Conservation (phyloP, 805 yeast genomes). For the Blastobotrys muscicola region DNA sequence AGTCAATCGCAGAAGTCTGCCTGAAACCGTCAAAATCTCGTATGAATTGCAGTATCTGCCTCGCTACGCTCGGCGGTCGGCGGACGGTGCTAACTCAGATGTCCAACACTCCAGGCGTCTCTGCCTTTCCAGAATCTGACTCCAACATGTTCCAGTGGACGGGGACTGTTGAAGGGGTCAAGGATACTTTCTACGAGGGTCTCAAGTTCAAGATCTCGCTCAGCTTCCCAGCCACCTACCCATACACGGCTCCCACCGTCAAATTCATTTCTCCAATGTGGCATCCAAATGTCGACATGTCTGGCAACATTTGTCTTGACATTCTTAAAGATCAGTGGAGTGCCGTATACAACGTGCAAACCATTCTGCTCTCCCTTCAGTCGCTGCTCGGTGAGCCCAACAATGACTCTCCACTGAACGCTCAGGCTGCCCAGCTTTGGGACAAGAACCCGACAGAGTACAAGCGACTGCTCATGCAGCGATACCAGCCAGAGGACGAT, state of each 20-base stretch:
- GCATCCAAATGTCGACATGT: constrained; percentile 58
- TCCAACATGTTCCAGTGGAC: constrained; percentile 46
- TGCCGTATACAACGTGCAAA: constrained; percentile 52
- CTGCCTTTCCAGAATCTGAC: constrained; percentile 47
- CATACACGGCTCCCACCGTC: constrained; percentile 48
- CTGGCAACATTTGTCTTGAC: constrained; percentile 57
- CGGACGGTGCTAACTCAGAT: constrained; percentile 29
- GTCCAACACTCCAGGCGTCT: constrained; percentile 40
- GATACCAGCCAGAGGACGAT: constrained; percentile 30
- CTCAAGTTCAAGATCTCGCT: constrained; percentile 42
- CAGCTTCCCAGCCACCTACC: constrained; percentile 46
- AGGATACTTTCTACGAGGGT: constrained; percentile 47
- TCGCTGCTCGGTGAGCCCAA: constrained; percentile 57
- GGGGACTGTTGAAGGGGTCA: constrained; percentile 50
- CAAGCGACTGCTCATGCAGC: constrained; percentile 29
- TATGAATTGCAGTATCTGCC: too few relatives aligned
- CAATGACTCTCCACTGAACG: constrained; percentile 44
- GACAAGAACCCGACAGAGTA: constrained; percentile 35
- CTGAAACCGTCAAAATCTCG: too few relatives aligned
- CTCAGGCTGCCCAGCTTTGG: constrained; percentile 50
- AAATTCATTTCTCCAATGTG: constrained; percentile 50
- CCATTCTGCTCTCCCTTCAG: constrained; percentile 49
- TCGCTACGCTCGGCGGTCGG: too few relatives aligned
- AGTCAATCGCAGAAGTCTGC: too few relatives aligned
- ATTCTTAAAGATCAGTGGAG: constrained; percentile 59